Evolutionary conservation across 306 rosid species (phyloP), one percentile per base, ranked within the genome.

Genomic region (Begonia fuchsioides): DNA sequence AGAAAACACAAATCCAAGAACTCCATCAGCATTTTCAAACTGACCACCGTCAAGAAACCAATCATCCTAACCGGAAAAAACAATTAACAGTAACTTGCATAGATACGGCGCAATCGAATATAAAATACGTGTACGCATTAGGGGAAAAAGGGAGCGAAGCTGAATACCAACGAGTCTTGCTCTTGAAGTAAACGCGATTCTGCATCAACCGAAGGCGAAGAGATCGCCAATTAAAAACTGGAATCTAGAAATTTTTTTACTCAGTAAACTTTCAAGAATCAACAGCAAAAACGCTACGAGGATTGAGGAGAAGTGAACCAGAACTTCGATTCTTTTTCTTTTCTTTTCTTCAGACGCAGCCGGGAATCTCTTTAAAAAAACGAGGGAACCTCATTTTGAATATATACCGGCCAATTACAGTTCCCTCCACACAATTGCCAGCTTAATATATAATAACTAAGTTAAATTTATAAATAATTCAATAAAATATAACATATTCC

Each of bases 151-250:
- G 17, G 35, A 15, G 47, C 53, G 47, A 70, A 41, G 15, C 40
- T 46, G 45, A 15, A 38, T 26, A 39, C 7, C 9, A 17, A 47
- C 43, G 60, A 56, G 43, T 20, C 32, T 20, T 20, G 62, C 41
- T 38, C 17, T n/a, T 38, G 38, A 68, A 53, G 51, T 68, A 65
- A 58, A 45, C 26, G 47, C 39, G 72, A 64, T 57, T 64, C 60
- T 53, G 20, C 17, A 61, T 56, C 69, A 67, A 59, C 73, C 77
- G 47, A 41, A 62, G 76, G 50, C 54, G 72, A 64, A 67, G 73
- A 57, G 60, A 72, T 64, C 54, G 6, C 32, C 13, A 9, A 19
- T 10, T 49, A 2, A 1, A 11, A 20, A 59, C 56, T 13, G 17
- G 15, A 15, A 38, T 20, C 52, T 12, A 12, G 41, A 52, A 39